A percentile compares a stretch with the other conserved stretches of the same genome.
phyloP scores from a whole-genome alignment of 73 alveolate species.

The Stentor roeselii region DNA sequence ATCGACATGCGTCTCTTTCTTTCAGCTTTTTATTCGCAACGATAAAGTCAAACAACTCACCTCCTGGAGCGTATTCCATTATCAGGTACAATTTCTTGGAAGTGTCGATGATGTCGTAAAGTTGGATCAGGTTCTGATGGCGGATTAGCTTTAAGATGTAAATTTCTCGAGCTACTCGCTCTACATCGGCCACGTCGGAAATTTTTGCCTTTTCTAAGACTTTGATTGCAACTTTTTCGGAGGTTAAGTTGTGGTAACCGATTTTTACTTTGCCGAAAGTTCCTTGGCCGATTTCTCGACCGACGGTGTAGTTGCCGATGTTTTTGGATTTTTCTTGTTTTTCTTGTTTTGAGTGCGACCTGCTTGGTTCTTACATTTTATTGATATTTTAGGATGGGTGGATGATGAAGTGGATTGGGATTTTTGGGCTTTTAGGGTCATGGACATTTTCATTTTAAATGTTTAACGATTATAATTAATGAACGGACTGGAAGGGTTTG shows the following conservation, averaged over 20 bases:
- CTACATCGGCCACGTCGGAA: conserved; percentile 69
- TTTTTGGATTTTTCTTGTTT: not conserved
- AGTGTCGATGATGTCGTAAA: conserved; percentile 57
- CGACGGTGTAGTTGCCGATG: conserved; percentile 10
- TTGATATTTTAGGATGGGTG: not conserved
- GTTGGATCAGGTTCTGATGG: conserved; percentile 78
- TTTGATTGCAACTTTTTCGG: not conserved
- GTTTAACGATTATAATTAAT: not conserved
- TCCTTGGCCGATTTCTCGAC: not conserved
- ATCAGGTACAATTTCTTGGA: conserved; percentile 37
- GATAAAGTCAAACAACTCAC: conserved; percentile 51
- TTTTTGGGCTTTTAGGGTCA: too few species aligned
- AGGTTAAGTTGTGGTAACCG: not conserved
- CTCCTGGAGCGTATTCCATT: conserved; percentile 52
- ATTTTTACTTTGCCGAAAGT: not conserved
- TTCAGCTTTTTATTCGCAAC: conserved; percentile 39
- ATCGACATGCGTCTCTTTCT: conserved; percentile 69
- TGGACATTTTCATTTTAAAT: too few species aligned
- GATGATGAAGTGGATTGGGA: too few species aligned
- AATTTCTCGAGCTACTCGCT: conserved; percentile 74
- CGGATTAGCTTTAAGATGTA: conserved; percentile 58
- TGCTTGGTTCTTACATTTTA: not conserved
- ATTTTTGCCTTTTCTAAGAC: conserved; percentile 38
- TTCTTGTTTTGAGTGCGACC: not conserved
- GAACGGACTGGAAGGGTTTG: not conserved